These are phyloP conservation scores for Pleurotus salmoneostramineus DNA, from an alignment of 768 basidiomycete genomes.

Conservation along the genomic window DNA sequence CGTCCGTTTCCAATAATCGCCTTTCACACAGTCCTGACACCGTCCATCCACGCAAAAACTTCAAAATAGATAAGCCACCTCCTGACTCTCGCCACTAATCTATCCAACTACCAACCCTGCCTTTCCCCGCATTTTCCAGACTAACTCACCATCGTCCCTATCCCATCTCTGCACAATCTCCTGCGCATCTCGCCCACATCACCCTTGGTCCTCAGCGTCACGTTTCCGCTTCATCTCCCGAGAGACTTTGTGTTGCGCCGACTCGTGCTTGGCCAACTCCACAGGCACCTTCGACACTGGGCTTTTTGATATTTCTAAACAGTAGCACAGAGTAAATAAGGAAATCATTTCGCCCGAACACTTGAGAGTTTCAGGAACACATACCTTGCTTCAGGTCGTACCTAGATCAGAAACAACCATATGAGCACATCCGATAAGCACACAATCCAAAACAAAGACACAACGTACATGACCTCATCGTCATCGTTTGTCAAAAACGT, in stretches of 20 bases:
- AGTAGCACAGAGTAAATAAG: constrained; percentile 8
- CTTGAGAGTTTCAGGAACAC: constrained; percentile 16
- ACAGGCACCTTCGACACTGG: constrained; percentile 86
- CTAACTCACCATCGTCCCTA: constrained; percentile 10
- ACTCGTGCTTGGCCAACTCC: constrained; percentile 88
- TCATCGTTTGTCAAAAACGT: constrained; percentile 97
- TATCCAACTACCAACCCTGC: no score
- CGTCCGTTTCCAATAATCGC: no score
- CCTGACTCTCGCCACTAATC: no score
- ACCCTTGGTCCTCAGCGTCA: constrained; percentile 74
- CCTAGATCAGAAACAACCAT: constrained; percentile 38
- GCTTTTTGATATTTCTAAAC: constrained; percentile 85
- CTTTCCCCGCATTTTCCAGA: no score
- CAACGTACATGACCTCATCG: constrained; percentile 90
- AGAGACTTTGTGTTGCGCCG: constrained; percentile 88
- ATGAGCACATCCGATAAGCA: constrained; percentile 11
- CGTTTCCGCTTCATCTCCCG: constrained; percentile 95
- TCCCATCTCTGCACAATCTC: neutral
- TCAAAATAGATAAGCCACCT: no score
- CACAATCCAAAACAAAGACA: constrained; percentile 11
- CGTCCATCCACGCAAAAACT: no score
- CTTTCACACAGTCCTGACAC: no score
- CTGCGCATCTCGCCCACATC: constrained; percentile 8
- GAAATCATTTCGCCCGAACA: constrained; percentile 7
- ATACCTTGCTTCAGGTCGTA: constrained; percentile 95